Percentiles rank a stretch among this genome's conserved stretches.
Conservation (phyloP, 306 rosid species). For the Fagus sylvatica region DNA sequence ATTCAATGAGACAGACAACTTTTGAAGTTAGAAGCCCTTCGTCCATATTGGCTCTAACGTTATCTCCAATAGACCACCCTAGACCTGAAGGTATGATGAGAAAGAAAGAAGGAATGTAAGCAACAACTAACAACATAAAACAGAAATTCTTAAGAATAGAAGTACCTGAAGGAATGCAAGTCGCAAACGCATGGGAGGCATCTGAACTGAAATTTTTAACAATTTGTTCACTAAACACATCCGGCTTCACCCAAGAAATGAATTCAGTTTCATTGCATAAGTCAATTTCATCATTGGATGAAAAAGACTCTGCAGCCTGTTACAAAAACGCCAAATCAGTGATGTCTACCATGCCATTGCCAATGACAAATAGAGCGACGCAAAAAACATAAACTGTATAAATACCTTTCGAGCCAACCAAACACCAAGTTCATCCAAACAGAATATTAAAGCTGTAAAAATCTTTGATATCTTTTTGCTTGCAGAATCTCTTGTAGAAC, state of each 20-base stretch:
- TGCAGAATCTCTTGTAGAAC: conserved; percentile 39
- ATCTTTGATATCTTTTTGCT: conserved; percentile 45
- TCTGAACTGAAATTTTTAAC: conserved; percentile 52
- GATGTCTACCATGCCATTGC: conserved; percentile 18
- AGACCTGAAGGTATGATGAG: conserved; percentile 39
- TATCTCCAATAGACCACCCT: conserved; percentile 47
- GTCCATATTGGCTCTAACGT: conserved; percentile 32
- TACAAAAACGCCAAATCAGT: conserved; percentile 11
- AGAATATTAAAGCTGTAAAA: conserved; percentile 41
- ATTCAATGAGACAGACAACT: conserved; percentile 66
- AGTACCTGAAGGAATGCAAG: conserved; percentile 51
- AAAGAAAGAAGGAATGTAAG: conserved; percentile 15
- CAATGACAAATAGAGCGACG: conserved; percentile 25
- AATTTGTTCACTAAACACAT: conserved; percentile 44
- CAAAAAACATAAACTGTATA: not conserved
- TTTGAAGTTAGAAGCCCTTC: conserved; percentile 58
- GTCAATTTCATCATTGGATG: conserved; percentile 37
- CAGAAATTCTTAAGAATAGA: not conserved
- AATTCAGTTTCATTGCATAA: conserved; percentile 33
- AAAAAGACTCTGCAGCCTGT: conserved; percentile 72
- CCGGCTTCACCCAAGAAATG: conserved; percentile 41
- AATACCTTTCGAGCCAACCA: conserved; percentile 78
- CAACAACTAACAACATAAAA: conserved; percentile 10
- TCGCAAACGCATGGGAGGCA: conserved; percentile 32
- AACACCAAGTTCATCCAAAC: conserved; percentile 75